A percentile compares a stretch with the other conserved stretches of the same genome.
Conservation (phyloP, 202 grass and related monocot genomes). For the Setaria italica region DNA sequence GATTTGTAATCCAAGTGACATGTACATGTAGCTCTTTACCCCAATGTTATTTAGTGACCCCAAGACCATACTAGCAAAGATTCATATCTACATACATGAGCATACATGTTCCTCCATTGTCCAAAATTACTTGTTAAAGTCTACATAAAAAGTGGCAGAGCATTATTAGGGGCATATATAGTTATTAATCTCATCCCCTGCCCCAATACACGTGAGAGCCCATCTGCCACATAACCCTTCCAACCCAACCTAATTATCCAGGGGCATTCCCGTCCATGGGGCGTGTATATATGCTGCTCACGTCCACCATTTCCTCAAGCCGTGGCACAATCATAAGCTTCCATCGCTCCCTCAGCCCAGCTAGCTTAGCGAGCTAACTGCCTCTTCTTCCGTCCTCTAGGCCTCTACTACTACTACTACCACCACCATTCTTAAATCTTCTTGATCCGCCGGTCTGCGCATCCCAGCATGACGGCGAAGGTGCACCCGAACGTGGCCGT, state of each 20-base stretch:
- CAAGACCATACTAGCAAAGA: background rate
- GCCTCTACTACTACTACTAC: background rate
- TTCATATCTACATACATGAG: background rate
- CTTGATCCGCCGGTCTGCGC: background rate
- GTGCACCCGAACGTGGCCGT: constrained; percentile 74
- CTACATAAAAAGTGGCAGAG: constrained; percentile 28
- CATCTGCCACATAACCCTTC: constrained; percentile 40
- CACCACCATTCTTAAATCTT: background rate
- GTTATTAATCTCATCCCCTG: constrained; percentile 46
- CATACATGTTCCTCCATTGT: background rate
- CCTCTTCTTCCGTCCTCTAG: background rate
- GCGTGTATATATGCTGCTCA: constrained; percentile 43
- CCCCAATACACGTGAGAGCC: constrained; percentile 44
- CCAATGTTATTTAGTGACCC: background rate
- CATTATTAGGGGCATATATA: constrained; percentile 38
- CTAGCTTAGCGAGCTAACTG: background rate
- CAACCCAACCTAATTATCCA: constrained; percentile 48
- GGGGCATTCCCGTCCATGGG: constrained; percentile 54
- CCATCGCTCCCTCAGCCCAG: background rate
- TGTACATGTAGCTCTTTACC: background rate
- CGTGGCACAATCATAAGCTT: constrained; percentile 44
- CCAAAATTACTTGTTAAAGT: background rate
- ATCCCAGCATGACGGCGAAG: constrained; percentile 57
- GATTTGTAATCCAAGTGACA: background rate
- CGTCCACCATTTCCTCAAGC: constrained; percentile 22